Evolutionary conservation across 2,329 filamentous ascomycete species (phyloP).

Genomic region (Pseudopithomyces maydicus): DNA sequence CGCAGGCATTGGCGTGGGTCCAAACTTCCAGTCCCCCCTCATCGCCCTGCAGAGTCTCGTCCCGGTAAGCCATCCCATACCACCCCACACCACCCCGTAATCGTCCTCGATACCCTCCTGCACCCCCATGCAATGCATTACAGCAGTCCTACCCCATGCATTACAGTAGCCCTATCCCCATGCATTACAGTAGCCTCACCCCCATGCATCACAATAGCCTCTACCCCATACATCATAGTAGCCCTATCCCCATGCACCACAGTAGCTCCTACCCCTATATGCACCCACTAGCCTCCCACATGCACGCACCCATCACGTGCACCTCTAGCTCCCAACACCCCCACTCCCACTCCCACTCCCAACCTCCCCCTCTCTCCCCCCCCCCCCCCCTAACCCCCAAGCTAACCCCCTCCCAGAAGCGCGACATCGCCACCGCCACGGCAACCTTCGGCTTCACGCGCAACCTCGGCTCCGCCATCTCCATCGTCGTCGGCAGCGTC

Average conservation of each 20-base stretch:
- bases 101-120: too few species aligned
- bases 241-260: too few species aligned
- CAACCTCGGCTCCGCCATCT: constrained; percentile 70
- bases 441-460: constrained; percentile 71
- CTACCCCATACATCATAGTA: too few species aligned
- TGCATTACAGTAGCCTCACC: too few species aligned
- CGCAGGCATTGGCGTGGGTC: constrained; percentile 58
- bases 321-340: background rate
- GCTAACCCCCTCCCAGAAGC: constrained; percentile 31
- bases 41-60: constrained; percentile 71
- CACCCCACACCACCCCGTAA: too few species aligned
- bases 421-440: constrained; percentile 71
- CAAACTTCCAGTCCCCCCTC: constrained; percentile 71
- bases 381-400: too few species aligned
- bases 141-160: too few species aligned
- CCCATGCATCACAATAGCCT: too few species aligned
- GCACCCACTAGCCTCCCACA: background rate
- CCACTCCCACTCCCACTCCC: background rate
- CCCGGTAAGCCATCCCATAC: constrained; percentile 38
- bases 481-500: constrained; percentile 75
- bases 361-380: background rate
- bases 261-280: background rate
- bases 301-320: background rate
- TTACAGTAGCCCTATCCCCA: too few species aligned
- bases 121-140: too few species aligned